Conservation (phyloP, 129 eudicot species). For the Apium graveolens region DNA sequence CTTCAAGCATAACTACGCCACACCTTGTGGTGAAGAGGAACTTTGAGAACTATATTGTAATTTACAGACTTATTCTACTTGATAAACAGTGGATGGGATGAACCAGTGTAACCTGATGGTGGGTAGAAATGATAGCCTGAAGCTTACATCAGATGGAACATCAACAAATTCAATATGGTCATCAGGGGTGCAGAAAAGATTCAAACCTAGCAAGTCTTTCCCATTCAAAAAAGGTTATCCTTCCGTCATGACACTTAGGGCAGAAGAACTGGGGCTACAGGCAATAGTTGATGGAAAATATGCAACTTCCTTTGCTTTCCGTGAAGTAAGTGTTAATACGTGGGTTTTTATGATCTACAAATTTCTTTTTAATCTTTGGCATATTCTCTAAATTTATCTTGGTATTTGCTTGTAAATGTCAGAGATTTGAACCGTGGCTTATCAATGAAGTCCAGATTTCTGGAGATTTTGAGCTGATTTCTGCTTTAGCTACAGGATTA, state of each 20-base stretch:
- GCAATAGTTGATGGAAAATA: slow-evolving; percentile 7
- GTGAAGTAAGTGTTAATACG: slow-evolving; percentile 7
- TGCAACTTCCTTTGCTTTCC: slow-evolving; percentile 23
- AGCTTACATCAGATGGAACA: slow-evolving; percentile 3
- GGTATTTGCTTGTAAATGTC: background rate
- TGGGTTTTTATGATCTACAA: background rate
- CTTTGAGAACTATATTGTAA: background rate
- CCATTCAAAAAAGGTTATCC: slow-evolving; percentile 22
- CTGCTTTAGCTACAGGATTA: slow-evolving; percentile 17
- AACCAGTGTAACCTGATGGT: slow-evolving; percentile 16
- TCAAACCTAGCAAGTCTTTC: slow-evolving; percentile 11
- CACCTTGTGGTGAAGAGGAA: background rate
- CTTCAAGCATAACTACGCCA: background rate
- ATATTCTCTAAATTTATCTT: background rate
- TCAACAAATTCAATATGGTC: slow-evolving; percentile 5
- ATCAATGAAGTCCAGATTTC: slow-evolving; percentile 20
- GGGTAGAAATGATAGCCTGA: slow-evolving; percentile 11
- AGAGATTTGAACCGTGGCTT: slow-evolving; percentile 31
- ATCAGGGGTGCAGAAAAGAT: background rate
- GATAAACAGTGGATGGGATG: slow-evolving; percentile 17
- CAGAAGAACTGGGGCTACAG: slow-evolving; percentile 21
- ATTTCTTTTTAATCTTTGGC: background rate
- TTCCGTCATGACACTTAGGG: slow-evolving; percentile 24
- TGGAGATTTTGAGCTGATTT: slow-evolving; percentile 20
- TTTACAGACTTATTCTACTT: slow-evolving; percentile 4